phyloP scores from a whole-genome alignment of 2,329 filamentous ascomycete species.

The Mycosphaerella arachidis region DNA sequence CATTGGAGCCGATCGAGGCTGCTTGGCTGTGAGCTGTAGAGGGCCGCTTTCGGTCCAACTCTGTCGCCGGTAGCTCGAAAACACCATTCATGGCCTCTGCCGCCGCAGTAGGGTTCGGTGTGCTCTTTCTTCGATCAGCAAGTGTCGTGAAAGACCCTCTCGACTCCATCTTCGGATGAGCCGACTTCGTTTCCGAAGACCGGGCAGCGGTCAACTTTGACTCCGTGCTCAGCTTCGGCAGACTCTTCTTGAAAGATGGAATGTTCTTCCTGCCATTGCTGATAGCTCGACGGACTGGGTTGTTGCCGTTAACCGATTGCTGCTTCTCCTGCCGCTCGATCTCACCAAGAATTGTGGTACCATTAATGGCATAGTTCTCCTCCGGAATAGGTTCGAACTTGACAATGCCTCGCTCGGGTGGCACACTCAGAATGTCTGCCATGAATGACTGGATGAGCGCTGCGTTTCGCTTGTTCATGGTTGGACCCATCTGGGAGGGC shows the following conservation, averaged over 20 bases:
- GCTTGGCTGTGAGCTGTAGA: conserved; percentile 22
- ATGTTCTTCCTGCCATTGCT: conserved; percentile 27
- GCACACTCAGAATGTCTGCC: conserved; percentile 64
- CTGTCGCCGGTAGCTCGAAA: conserved; percentile 25
- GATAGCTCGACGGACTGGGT: conserved; percentile 40
- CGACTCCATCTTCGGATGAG: not conserved
- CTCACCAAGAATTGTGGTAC: conserved; percentile 64
- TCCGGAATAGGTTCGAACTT: conserved; percentile 67
- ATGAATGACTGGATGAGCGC: conserved; percentile 73
- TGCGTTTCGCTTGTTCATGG: conserved; percentile 76
- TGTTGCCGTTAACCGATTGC: conserved; percentile 38
- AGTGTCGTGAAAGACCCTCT: not conserved
- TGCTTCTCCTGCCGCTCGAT: conserved; percentile 56
- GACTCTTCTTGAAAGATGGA: conserved; percentile 23
- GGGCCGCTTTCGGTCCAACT: conserved; percentile 21
- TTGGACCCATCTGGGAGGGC: conserved; percentile 62
- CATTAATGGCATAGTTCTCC: conserved; percentile 66
- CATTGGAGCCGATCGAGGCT: conserved; percentile 23
- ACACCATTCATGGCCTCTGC: conserved; percentile 13
- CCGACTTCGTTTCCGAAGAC: not conserved
- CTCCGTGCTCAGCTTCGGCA: conserved; percentile 21
- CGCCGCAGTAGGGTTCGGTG: not conserved
- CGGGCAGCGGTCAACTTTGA: conserved; percentile 4
- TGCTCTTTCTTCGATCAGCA: not conserved
- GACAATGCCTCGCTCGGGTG: conserved; percentile 63